These are phyloP conservation scores for Fusarium irregulare DNA, from an alignment of 2,329 filamentous ascomycete species.

Conservation along the genomic window DNA sequence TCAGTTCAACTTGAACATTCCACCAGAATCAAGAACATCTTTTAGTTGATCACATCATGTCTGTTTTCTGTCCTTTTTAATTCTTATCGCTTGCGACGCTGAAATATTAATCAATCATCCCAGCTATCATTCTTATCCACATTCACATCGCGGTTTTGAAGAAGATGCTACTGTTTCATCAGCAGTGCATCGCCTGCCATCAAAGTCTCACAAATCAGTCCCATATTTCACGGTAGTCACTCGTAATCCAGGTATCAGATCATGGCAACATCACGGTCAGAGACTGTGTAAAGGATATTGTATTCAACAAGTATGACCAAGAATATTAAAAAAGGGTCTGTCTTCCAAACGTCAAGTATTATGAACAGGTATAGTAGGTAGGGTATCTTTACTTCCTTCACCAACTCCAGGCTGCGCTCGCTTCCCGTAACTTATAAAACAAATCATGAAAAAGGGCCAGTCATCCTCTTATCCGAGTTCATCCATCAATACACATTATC, in stretches of 20 bases:
- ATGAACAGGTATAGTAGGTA: slow-evolving; percentile 13
- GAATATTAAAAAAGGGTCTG: background rate
- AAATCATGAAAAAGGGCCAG: slow-evolving; percentile 9
- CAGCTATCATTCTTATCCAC: background rate
- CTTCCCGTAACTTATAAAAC: slow-evolving; percentile 11
- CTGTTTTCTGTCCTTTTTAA: background rate
- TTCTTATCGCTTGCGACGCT: background rate
- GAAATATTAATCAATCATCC: background rate
- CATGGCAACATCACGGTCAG: background rate
- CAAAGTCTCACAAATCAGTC: background rate
- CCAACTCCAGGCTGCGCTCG: slow-evolving; percentile 23
- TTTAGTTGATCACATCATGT: background rate
- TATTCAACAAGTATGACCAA: background rate
- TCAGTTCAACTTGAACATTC: slow-evolving; percentile 12
- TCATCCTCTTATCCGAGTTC: background rate
- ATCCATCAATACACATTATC: slow-evolving; percentile 24
- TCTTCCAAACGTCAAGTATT: slow-evolving; percentile 1
- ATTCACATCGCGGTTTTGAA: background rate
- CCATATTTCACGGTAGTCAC: background rate
- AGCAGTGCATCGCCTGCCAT: no score
- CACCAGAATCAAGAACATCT: slow-evolving; percentile 17
- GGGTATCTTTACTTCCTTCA: slow-evolving; percentile 15
- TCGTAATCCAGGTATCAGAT: background rate
- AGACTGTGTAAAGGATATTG: background rate
- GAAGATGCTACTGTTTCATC: background rate